Base-by-base conservation (phyloP, 1,284 basidiomycete genomes). In the Ustilago hordei region DNA sequence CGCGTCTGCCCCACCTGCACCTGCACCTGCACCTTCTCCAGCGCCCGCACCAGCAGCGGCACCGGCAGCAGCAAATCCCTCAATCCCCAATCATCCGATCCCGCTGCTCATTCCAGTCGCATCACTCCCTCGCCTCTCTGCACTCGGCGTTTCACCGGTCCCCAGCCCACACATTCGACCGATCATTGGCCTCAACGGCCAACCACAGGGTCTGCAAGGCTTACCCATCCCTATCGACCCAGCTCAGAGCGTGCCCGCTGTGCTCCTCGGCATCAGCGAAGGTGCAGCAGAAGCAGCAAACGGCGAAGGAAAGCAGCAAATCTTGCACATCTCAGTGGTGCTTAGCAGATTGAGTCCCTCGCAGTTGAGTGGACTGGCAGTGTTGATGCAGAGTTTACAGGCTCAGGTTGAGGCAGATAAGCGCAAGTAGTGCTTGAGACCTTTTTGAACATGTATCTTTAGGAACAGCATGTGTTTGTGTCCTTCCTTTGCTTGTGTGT, bases 261-360 rank as follows among this genome's bases (percentile, higher is more conserved):
- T 85, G 12, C 67, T 86, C 43, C 53, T 85, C 32, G 84, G 84
- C 19, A 83, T 86, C 65, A 83, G 82, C 39, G 80, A 83, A 43
- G 56, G 65, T 57, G 39, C 48, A 6, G 62, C 64, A 48, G 60
- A 74, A 60, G n/a, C 52, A 19, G 41, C 34, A 45, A 34, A 36
- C 5, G 55, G 55, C 4, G 69, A 56, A 8, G 73, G 50, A 15
- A 78, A 70, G 55, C 70, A 75, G 62, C 81, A 84, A 65, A 83
- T 83, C 43, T 53, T 85, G 45, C 81, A 85, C 56, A 63, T 85
- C 15, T 81, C 79, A 38, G 83, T 85, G 19, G 79, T 84, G 28
- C 57, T 85, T n/a, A 79, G 79, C 53, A 80, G 77, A 54, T 60
- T 85, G 55, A 78, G 66, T n/a, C 79, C 83, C 8, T 64, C 67